phyloP scores from a whole-genome alignment of 345 rosid genomes.

The Salix dunnii region DNA sequence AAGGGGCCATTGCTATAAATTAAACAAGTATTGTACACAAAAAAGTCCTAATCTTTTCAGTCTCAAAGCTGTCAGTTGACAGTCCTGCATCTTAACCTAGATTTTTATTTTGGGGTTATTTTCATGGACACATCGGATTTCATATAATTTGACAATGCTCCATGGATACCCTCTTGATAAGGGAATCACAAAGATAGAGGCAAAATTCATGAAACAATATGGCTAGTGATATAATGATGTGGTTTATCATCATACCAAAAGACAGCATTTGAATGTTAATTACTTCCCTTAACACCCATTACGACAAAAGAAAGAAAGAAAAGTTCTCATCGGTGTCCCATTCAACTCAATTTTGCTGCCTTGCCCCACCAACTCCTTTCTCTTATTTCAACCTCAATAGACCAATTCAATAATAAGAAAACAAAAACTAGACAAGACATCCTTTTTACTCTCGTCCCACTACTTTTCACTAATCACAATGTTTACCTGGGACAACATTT shows the following conservation, averaged over 20 bases:
- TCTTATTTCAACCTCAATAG: constrained; percentile 31
- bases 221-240: neutral
- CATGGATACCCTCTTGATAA: neutral
- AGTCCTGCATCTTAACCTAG: constrained; percentile 15
- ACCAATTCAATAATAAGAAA: constrained; percentile 4
- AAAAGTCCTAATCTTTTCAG: constrained; percentile 11
- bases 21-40: constrained; percentile 13
- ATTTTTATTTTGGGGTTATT: neutral
- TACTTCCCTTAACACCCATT: constrained; percentile 13
- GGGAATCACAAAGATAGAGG: neutral
- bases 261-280: constrained; percentile 9
- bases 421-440: neutral
- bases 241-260: neutral
- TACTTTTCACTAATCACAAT: constrained; percentile 14
- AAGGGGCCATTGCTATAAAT: constrained; percentile 90
- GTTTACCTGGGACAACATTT: neutral
- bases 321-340: neutral
- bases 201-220: neutral
- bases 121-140: neutral
- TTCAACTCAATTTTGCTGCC: neutral
- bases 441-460: constrained; percentile 12
- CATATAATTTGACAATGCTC: neutral
- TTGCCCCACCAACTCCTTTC: constrained; percentile 15
- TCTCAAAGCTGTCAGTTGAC: constrained; percentile 28
- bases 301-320: neutral